Percentiles rank a stretch among this genome's conserved stretches.
These are phyloP conservation scores for Aspergillus costaricaensis DNA, from an alignment of 2,329 filamentous ascomycete genomes.

Conservation along the genomic window DNA sequence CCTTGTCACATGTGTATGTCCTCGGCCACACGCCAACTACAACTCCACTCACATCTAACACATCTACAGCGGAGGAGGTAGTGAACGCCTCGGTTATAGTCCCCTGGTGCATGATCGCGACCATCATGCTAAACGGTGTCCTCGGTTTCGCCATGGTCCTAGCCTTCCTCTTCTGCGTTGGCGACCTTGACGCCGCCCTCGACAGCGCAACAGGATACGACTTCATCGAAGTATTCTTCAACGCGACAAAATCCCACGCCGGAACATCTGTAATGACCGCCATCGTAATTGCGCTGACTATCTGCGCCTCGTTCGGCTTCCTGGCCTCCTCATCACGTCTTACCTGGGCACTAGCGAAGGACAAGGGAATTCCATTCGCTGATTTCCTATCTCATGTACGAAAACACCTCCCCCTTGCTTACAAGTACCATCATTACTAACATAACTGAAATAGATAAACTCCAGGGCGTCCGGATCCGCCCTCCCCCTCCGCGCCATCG, in stretches of 20 bases:
- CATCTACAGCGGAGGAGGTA: slow-evolving; percentile 6
- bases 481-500: slow-evolving; percentile 38
- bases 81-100: slow-evolving; percentile 10
- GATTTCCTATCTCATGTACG: slow-evolving; percentile 35
- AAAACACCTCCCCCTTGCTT: too few species aligned
- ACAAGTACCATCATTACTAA: background rate
- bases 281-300: slow-evolving; percentile 43
- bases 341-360: slow-evolving; percentile 46
- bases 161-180: slow-evolving; percentile 44
- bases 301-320: slow-evolving; percentile 42
- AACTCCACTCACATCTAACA: background rate
- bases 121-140: slow-evolving; percentile 2
- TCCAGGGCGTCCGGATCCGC: slow-evolving; percentile 25
- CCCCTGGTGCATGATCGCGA: slow-evolving; percentile 10
- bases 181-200: slow-evolving; percentile 36
- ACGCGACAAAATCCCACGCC: slow-evolving; percentile 21
- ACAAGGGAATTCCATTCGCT: slow-evolving; percentile 47
- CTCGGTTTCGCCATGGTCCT: slow-evolving; percentile 37
- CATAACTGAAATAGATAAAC: slow-evolving; percentile 23
- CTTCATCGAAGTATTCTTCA: slow-evolving; percentile 50
- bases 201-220: slow-evolving; percentile 47
- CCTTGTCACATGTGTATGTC: slow-evolving; percentile 3
- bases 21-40: background rate
- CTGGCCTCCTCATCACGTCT: slow-evolving; percentile 44
- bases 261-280: slow-evolving; percentile 38